Evolutionary conservation across 305 asterid genomes (phyloP).

Genomic region (Striga hermonthica): DNA sequence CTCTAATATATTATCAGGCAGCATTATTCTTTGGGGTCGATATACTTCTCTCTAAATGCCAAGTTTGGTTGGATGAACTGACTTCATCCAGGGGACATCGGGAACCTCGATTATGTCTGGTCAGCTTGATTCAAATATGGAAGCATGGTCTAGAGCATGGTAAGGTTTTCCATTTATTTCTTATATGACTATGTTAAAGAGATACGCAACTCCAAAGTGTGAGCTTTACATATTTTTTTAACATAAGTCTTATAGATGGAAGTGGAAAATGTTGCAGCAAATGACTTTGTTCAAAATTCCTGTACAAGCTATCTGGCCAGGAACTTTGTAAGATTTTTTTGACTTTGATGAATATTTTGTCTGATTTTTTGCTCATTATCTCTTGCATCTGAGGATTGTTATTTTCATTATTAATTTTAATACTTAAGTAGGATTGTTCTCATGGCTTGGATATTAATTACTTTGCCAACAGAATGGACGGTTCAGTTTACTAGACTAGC

Average conservation of each 20-base stretch:
- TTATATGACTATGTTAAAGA: conserved; percentile 27
- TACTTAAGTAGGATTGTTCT: too few species aligned
- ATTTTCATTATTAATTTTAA: too few species aligned
- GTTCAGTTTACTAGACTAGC: too few species aligned
- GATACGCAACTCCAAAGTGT: conserved; percentile 4
- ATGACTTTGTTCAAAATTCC: conserved; percentile 51
- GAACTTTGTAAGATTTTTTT: conserved; percentile 71
- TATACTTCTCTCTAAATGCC: conserved; percentile 57
- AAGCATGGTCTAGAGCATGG: conserved; percentile 65
- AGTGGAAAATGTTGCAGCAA: conserved; percentile 76
- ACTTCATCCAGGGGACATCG: conserved; percentile 41
- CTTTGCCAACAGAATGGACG: too few species aligned
- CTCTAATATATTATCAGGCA: conserved; percentile 48
- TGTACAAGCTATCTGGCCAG: conserved; percentile 68
- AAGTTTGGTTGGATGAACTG: conserved; percentile 59
- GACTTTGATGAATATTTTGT: too few species aligned
- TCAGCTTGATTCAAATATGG: conserved; percentile 64
- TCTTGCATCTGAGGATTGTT: too few species aligned
- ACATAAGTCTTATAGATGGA: conserved; percentile 57
- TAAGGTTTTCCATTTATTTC: conserved; percentile 33
- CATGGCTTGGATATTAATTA: too few species aligned
- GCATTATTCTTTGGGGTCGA: conserved; percentile 90
- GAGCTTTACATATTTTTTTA: conserved; percentile 28
- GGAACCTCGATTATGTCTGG: conserved; percentile 43
- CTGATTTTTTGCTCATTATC: too few species aligned